Evolutionary conservation across 2,329 filamentous ascomycete species (phyloP), one percentile per base, ranked within the genome.

Genomic region (Penicillium sp.): DNA sequence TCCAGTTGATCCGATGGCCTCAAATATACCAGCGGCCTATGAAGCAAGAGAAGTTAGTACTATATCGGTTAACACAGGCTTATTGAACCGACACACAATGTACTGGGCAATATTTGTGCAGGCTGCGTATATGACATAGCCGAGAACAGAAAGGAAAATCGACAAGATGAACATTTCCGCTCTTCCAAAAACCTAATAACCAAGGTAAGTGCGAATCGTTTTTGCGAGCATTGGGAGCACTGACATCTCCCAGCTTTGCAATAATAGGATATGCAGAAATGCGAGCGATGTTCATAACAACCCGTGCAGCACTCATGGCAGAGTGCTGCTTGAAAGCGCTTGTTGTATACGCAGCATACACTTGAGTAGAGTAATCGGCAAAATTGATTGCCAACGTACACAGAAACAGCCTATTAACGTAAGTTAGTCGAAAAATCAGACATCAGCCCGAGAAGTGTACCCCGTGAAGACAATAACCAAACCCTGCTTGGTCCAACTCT

Each of bases 1-100:
- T 2, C 83, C 84, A 0, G 83, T 84, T 45, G 79, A 78, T 2
- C 85, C 85, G 5, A 83, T 81, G 2, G 84, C 80, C 64, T 86
- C 86, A 67, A 87, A 86, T 36, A 87, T 81, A 11, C 60, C 60
- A 3, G 61, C 64, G 24, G 55, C 59, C 63, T 86, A 36, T 14
- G 80, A n/a, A 47, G n/a, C 4, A 38, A 4, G 40, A 42, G 10
- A 31, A n/a, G 6, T 36, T 4, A 36, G 34, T n/a, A 36, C 6
- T n/a, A n/a, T 36, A n/a, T n/a, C 34, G 13, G 14, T 14, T 7
- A n/a, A 36, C 14, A 7, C 13, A n/a, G 24, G 14, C 34, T n/a
- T 36, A 0, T 80, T 82, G 2, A 77, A 0, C 80, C 74, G 8
- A 46, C 65, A 67, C 14, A 63, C 61, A 32, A 62, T 63, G 42